Evolutionary conservation across 2,329 filamentous ascomycete species (phyloP), one percentile per base, ranked within the genome.

Genomic region (Xylariaceae sp.): DNA sequence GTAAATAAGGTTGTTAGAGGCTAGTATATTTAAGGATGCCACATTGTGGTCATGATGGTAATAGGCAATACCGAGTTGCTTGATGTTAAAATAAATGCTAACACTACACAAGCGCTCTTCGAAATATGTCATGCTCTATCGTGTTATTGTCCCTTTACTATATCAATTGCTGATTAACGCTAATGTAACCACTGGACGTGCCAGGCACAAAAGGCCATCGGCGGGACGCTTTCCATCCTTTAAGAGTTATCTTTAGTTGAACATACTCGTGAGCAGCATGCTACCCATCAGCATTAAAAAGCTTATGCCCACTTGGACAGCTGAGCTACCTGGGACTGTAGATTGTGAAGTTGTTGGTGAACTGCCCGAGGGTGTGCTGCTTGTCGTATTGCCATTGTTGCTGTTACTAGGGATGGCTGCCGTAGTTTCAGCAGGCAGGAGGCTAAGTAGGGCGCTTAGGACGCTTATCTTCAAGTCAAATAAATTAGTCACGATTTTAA

Each of bases 401-500:
- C n/a, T 18, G 6, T 43, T 32, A 32, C 18, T 11, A 1, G 39
- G 3, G 7, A 30, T 10, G 0, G 20, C 21, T 3, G 2, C 33
- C 9, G 8, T 11, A 1, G 16, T 24, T 8, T 49, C 49, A 1
- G 35, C 3, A 11, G 54, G 54, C 37, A 55, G 20, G 9, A 58
- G 27, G n/a, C 52, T 52, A 3, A 58, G 32, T 3, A 58, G 47
- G 2, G 55, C 51, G 36, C 55, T 50, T 1, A 58, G 43, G 29
- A 43, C 52, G 21, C 55, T 49, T 33, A 52, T 55, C 52, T 58
- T 20, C 18, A 26, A 33, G 23, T 4, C n/a, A 5, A 8, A 16
- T 2, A 20, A 10, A 13, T 57, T 27, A 57, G 42, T 40, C n/a
- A 3, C 24, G 27, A 10, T 1, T 18, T 13, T 27, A 2, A 20